These are phyloP conservation scores for Plasmodium vivax DNA, from an alignment of 169 alveolate species.

Conservation along the genomic window DNA sequence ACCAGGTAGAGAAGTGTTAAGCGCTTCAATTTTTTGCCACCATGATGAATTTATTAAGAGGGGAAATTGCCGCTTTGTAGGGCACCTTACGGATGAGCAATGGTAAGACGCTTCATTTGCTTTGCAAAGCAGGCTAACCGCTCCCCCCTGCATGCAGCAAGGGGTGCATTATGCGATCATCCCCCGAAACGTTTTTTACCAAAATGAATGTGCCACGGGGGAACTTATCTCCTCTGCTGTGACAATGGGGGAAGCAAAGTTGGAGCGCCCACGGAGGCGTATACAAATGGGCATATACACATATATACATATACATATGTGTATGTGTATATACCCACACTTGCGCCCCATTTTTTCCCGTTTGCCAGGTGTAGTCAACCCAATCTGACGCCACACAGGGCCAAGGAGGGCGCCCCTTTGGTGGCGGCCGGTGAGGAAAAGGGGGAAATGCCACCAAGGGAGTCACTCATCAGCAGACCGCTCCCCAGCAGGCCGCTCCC, in stretches of 20 bases:
- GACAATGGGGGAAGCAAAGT: background rate
- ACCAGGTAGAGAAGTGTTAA: background rate
- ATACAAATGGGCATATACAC: background rate
- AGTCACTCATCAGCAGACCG: background rate
- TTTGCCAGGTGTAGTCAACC: background rate
- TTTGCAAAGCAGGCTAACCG: background rate
- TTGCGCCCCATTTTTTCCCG: background rate
- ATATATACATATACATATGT: too few relatives aligned
- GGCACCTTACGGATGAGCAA: background rate
- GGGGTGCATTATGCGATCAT: background rate
- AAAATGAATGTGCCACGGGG: background rate
- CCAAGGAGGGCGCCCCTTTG: background rate
- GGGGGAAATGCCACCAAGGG: background rate
- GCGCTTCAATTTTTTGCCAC: background rate
- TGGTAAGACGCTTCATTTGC: slow-evolving; percentile 1
- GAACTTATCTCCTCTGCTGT: background rate
- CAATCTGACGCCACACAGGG: background rate
- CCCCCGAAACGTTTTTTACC: background rate
- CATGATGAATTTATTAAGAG: background rate
- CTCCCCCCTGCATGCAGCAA: background rate
- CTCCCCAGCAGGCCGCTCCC: background rate
- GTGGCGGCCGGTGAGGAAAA: background rate
- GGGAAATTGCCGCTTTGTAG: background rate
- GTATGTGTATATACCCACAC: background rate
- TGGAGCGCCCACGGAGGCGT: background rate